Evolutionary conservation across 331 rosid genomes (phyloP).

Genomic region (Rosa hybrid): DNA sequence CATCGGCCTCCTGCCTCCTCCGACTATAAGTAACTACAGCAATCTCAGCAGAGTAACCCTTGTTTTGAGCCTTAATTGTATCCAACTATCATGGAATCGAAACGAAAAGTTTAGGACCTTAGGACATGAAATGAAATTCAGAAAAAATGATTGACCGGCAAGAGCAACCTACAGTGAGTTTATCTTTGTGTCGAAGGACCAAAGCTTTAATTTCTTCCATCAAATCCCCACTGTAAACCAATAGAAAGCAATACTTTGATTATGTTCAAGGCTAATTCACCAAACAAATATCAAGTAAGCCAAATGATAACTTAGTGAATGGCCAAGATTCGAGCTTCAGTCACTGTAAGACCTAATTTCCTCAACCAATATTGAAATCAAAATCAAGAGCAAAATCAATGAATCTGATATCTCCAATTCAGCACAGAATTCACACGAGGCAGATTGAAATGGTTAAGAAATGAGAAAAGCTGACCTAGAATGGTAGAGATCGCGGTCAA

Average conservation of each 20-base stretch:
- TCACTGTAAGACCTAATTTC: background rate
- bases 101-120: slow-evolving; percentile 9
- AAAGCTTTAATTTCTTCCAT: slow-evolving; percentile 69
- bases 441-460: background rate
- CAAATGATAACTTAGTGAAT: background rate
- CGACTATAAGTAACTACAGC: slow-evolving; percentile 70
- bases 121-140: slow-evolving; percentile 19
- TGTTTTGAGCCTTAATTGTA: slow-evolving; percentile 61
- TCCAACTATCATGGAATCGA: slow-evolving; percentile 53
- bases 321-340: background rate
- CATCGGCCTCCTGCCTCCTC: slow-evolving; percentile 51
- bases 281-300: slow-evolving; percentile 20
- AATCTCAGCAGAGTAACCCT: slow-evolving; percentile 74
- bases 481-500: slow-evolving; percentile 88
- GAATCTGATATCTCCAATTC: background rate
- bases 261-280: background rate
- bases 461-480: slow-evolving; percentile 53
- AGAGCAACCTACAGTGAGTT: slow-evolving; percentile 58
- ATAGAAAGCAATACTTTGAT: slow-evolving; percentile 15
- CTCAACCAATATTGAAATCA: slow-evolving; percentile 7
- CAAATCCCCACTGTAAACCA: slow-evolving; percentile 67
- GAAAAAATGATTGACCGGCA: slow-evolving; percentile 14
- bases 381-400: slow-evolving; percentile 12
- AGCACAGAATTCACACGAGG: background rate
- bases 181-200: slow-evolving; percentile 85